Evolutionary conservation across 1,284 basidiomycete genomes (phyloP).

Genomic region (Tilletiaria anomala): DNA sequence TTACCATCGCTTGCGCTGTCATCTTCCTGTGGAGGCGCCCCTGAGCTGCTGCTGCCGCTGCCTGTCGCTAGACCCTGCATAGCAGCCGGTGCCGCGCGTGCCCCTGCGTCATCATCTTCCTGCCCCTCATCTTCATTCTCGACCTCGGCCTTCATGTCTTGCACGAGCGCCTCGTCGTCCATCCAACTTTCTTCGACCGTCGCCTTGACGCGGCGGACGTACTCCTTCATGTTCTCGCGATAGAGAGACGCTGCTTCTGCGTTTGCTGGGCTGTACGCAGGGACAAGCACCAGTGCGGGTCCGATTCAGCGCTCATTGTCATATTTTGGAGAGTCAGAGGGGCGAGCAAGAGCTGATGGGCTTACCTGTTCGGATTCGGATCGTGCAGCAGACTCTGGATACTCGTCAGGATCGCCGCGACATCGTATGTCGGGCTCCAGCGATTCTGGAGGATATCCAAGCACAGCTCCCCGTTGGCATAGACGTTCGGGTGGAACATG

Average conservation of each 20-base stretch:
- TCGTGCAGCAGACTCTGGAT: conserved; percentile 92
- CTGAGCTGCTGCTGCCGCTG: no score
- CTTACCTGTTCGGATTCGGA: conserved; percentile 91
- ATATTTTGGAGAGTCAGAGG: no score
- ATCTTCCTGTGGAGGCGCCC: no score
- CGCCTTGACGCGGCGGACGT: conserved; percentile 74
- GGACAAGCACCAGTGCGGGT: no score
- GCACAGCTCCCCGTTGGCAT: conserved; percentile 93
- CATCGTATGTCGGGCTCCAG: conserved; percentile 96
- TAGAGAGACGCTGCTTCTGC: conserved; percentile 92
- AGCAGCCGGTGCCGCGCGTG: no score
- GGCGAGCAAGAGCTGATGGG: no score
- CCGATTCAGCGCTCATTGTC: no score
- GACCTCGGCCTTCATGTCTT: no score
- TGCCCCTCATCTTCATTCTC: no score
- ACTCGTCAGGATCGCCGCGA: conserved; percentile 88
- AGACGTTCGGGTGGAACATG: conserved; percentile 99
- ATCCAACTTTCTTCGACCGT: conserved; percentile 39
- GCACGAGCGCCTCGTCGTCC: conserved; percentile 33
- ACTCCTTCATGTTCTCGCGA: conserved; percentile 96
- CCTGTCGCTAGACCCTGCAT: no score
- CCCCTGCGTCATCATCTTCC: no score
- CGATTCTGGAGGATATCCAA: conserved; percentile 95
- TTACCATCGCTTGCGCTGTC: no score
- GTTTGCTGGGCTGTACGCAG: conserved; percentile 72